These are phyloP conservation scores for Petrea volubilis DNA, from an alignment of 257 asterid genomes.

Conservation along the genomic window DNA sequence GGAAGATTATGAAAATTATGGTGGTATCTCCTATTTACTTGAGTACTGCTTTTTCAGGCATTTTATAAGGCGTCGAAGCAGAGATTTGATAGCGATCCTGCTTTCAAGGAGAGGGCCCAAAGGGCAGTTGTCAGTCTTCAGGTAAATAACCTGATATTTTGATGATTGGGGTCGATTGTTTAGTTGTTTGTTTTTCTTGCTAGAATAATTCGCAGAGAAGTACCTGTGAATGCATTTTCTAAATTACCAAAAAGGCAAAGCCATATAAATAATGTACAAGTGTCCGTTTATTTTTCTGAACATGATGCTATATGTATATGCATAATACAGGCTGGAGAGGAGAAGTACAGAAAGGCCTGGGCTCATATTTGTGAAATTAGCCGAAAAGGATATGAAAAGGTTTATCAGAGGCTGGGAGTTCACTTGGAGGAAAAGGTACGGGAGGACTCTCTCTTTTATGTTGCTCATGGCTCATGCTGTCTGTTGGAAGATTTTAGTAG, in stretches of 20 bases:
- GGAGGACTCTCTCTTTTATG: background rate
- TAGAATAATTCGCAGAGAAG: slow-evolving; percentile 8
- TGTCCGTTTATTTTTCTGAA: slow-evolving; percentile 6
- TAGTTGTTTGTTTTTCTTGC: background rate
- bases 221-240: background rate
- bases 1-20: background rate
- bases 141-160: slow-evolving; percentile 44
- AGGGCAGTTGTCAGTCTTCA: slow-evolving; percentile 92
- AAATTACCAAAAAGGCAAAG: background rate
- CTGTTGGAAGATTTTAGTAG: background rate
- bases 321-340: slow-evolving; percentile 70
- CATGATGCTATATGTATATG: slow-evolving; percentile 9
- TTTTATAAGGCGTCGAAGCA: slow-evolving; percentile 88
- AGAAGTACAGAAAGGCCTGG: slow-evolving; percentile 83
- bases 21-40: slow-evolving; percentile 13
- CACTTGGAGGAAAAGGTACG: slow-evolving; percentile 82
- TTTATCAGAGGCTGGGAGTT: slow-evolving; percentile 77
- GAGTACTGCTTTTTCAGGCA: slow-evolving; percentile 43
- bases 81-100: slow-evolving; percentile 78
- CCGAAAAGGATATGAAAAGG: slow-evolving; percentile 64
- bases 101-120: slow-evolving; percentile 86
- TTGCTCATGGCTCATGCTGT: slow-evolving; percentile 13
- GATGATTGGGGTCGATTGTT: slow-evolving; percentile 3
- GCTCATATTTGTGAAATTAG: slow-evolving; percentile 83
- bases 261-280: background rate